A percentile compares a stretch with the other conserved stretches of the same genome.
Evolutionary conservation across 2,329 filamentous ascomycete species (phyloP).

Genomic region (Fusarium denticulatum): DNA sequence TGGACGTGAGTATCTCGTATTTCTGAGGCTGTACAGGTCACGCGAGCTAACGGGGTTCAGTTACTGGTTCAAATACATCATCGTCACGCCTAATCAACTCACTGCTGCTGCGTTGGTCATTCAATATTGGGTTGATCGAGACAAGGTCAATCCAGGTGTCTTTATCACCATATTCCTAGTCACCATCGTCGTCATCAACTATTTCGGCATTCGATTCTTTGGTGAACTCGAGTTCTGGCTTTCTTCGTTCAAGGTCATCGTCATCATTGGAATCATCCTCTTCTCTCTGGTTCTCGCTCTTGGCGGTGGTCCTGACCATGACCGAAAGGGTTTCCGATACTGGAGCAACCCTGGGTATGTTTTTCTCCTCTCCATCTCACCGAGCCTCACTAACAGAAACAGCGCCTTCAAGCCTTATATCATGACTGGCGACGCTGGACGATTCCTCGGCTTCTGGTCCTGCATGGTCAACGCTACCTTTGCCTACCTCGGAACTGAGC

Average conservation of each 20-base stretch:
- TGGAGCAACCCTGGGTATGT: constrained; percentile 66
- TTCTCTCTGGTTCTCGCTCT: constrained; percentile 70
- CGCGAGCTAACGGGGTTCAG: constrained; percentile 43
- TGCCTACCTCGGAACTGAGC: constrained; percentile 80
- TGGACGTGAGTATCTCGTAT: constrained; percentile 65
- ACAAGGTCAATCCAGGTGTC: constrained; percentile 78
- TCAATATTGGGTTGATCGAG: constrained; percentile 75
- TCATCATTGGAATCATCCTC: constrained; percentile 73
- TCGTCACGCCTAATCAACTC: constrained; percentile 85
- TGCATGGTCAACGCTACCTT: constrained; percentile 81
- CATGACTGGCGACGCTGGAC: constrained; percentile 50
- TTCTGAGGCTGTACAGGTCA: not conserved
- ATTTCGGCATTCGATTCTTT: constrained; percentile 74
- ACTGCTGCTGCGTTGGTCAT: constrained; percentile 84
- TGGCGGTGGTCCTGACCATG: constrained; percentile 71
- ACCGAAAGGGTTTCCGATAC: constrained; percentile 72
- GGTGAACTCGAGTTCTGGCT: constrained; percentile 73
- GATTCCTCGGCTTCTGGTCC: constrained; percentile 73
- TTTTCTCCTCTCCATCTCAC: too few relatives aligned
- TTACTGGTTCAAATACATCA: constrained; percentile 82
- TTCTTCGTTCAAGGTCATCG: constrained; percentile 73
- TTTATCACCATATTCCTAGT: constrained; percentile 79
- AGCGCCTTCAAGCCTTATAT: constrained; percentile 52
- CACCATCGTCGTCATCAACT: constrained; percentile 72
- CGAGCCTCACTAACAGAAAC: not conserved